phyloP scores from a whole-genome alignment of 257 asterid species.

The Anisodus tanguticus region DNA sequence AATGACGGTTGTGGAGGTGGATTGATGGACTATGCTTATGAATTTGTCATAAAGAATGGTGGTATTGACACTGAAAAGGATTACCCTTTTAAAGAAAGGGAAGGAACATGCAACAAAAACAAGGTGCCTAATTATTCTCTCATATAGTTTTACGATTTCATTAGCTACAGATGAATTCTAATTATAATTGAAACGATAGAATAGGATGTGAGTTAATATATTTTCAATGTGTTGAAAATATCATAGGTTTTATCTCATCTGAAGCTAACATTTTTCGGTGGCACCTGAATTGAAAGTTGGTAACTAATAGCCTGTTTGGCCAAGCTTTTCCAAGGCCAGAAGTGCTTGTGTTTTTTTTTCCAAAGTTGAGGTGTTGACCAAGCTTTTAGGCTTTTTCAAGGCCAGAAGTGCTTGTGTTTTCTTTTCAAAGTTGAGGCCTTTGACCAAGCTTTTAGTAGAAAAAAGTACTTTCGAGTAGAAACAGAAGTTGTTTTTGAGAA shows the following conservation, averaged over 20 bases:
- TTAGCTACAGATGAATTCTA: neutral
- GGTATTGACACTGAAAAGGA: slow-evolving; percentile 92
- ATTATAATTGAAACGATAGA: neutral
- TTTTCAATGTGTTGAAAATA: neutral
- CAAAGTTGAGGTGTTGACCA: too few species aligned
- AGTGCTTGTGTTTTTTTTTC: too few species aligned
- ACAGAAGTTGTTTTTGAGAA: too few species aligned
- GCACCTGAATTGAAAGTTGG: slow-evolving; percentile 7
- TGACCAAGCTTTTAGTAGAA: too few species aligned
- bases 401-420: too few species aligned
- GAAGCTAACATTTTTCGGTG: neutral
- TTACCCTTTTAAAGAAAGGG: slow-evolving; percentile 69
- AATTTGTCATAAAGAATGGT: slow-evolving; percentile 66
- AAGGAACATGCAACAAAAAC: slow-evolving; percentile 59
- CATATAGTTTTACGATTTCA: neutral
- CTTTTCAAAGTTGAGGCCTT: too few species aligned
- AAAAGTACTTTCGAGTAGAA: too few species aligned
- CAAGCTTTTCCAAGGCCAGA: too few species aligned
- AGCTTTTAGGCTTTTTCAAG: too few species aligned
- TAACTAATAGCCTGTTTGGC: neutral
- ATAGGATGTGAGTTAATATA: neutral
- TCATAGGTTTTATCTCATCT: neutral
- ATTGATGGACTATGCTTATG: slow-evolving; percentile 83
- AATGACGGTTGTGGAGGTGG: slow-evolving; percentile 92
- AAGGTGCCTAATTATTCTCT: slow-evolving; percentile 53